Evolutionary conservation across 73 alveolate genomes (phyloP), one percentile per base, ranked within the genome.

Genomic region (Uronychia setigera): DNA sequence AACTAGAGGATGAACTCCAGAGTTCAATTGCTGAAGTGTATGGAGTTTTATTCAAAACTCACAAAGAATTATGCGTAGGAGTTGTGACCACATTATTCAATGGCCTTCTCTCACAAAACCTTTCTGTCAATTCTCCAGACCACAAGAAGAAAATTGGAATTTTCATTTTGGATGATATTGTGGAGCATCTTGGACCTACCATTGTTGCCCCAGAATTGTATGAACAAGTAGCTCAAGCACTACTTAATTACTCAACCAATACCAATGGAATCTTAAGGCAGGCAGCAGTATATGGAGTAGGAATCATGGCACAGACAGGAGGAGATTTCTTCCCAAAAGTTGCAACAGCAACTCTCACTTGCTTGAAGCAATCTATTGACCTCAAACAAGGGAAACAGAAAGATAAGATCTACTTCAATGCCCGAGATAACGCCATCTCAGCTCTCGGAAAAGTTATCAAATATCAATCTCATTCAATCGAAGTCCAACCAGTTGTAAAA

Each of bases 131-230:
- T 26, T 89, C 88, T 26, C 34, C 81, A 1, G 77, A 83, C 32
- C 57, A 74, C 46, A 77, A 84, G 86, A 33, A 95, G 83, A 96
- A 98, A 88, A 93, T 98, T 92, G 99, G 98, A 29, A 90, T 98
- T 74, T 98, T 96, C 92, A 91, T 98, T 74, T 84, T 98, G 88
- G 99, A 95, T 83, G 99, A 98, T 90, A 91, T 98, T 95, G 97
- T 98, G 79, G 99, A 98, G 91, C 95, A 85, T 88, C 92, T 98
- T 46, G 99, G 99, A 33, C 97, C 92, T 75, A 96, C 91, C 77
- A 84, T 90, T 85, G 89, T 96, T 33, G 92, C 88, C 34, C 89
- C 84, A 80, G 81, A 33, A 0, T 31, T 33, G 34, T 29, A 29
- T 28, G 81, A 60, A 0, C 75, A 26, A 25, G 31, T 74, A 35